Percentiles rank a stretch among this genome's conserved stretches.
phyloP scores from a whole-genome alignment of 148 eudicot species.

The Oxyria digyna region DNA sequence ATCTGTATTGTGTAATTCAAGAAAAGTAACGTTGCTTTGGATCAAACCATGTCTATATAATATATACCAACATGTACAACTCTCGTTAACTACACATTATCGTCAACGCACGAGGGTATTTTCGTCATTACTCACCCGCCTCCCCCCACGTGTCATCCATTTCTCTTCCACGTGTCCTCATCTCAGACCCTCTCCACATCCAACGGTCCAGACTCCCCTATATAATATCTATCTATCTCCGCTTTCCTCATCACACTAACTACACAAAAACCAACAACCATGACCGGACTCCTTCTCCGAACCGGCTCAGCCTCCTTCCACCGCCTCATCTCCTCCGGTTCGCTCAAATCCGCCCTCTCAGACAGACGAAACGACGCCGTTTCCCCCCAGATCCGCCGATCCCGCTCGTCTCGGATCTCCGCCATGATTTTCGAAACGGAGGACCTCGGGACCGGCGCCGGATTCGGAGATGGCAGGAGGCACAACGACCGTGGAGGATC shows the following conservation, averaged over 20 bases:
- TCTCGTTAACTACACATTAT: no score
- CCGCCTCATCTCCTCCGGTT: slow-evolving; percentile 8
- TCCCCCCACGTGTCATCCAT: slow-evolving; percentile 24
- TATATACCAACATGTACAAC: no score
- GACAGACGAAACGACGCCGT: neutral
- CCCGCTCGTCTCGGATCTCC: slow-evolving; percentile 3
- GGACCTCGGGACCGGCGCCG: slow-evolving; percentile 17
- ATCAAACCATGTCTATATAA: no score
- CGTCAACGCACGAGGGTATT: no score
- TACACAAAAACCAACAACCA: slow-evolving; percentile 7
- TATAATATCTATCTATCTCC: neutral
- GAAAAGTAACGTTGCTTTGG: no score
- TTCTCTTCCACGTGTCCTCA: slow-evolving; percentile 14
- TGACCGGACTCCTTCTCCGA: slow-evolving; percentile 42
- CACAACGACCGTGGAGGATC: slow-evolving; percentile 20
- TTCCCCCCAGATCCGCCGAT: neutral
- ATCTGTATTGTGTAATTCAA: no score
- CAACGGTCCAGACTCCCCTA: slow-evolving; percentile 5
- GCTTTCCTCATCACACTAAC: no score
- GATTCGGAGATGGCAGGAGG: slow-evolving; percentile 22
- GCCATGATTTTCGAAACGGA: slow-evolving; percentile 28
- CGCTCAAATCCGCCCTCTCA: slow-evolving; percentile 6
- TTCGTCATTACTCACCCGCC: no score
- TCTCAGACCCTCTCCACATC: neutral
- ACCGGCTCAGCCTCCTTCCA: slow-evolving; percentile 41